Percentiles rank a stretch among this genome's conserved stretches.
Conservation (phyloP, 2,329 filamentous ascomycete species). For the Mollisia scopiformis region DNA sequence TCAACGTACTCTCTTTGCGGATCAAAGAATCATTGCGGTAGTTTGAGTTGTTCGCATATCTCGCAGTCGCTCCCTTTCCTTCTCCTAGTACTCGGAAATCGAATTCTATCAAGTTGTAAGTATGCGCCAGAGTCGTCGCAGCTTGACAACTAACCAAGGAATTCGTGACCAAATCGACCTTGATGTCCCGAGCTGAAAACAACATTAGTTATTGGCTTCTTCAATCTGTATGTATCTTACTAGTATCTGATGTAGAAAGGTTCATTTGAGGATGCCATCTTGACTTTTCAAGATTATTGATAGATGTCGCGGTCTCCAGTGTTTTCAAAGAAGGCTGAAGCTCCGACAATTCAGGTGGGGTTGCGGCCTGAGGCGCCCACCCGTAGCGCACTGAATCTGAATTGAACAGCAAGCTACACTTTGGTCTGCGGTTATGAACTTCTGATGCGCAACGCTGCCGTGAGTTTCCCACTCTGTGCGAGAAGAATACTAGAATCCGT, state of each 20-base stretch:
- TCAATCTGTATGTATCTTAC: constrained; percentile 56
- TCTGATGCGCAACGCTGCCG: constrained; percentile 32
- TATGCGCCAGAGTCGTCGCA: neutral
- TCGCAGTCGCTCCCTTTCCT: constrained; percentile 87
- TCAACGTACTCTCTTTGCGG: constrained; percentile 90
- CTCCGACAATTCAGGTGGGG: constrained; percentile 9
- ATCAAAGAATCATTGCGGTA: constrained; percentile 98
- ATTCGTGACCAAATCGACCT: constrained; percentile 97
- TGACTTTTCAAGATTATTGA: constrained; percentile 10
- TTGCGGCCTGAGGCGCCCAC: constrained; percentile 20
- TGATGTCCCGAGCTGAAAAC: constrained; percentile 85
- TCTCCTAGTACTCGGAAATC: constrained; percentile 93
- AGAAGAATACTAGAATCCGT: constrained; percentile 20
- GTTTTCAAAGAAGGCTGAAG: constrained; percentile 27
- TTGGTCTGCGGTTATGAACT: constrained; percentile 21
- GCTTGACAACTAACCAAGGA: constrained; percentile 68
- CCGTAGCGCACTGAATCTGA: constrained; percentile 21
- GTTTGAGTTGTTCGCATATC: constrained; percentile 99
- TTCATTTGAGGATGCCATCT: constrained; percentile 56
- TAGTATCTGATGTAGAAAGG: constrained; percentile 97
- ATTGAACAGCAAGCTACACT: constrained; percentile 27
- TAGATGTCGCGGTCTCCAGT: neutral
- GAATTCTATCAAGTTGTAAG: constrained; percentile 69
- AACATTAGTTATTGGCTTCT: constrained; percentile 23
- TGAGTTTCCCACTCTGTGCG: constrained; percentile 20